Evolutionary conservation across 768 basidiomycete genomes (phyloP).

Genomic region (Podaxis sp.): DNA sequence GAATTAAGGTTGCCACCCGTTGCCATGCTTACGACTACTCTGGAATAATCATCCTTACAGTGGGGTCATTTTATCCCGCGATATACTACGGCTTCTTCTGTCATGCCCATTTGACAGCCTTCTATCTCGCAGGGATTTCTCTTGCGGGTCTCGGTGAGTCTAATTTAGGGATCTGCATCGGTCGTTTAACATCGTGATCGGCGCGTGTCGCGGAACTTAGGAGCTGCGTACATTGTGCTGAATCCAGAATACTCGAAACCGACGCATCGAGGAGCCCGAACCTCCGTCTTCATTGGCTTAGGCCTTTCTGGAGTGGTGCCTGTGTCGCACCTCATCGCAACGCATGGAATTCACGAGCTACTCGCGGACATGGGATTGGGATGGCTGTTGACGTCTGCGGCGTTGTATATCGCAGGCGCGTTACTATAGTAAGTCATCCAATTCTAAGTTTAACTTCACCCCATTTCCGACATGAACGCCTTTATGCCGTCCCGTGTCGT

Average conservation of each 20-base stretch:
- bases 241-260: conserved; percentile 77
- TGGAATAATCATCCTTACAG: conserved; percentile 76
- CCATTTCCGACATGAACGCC: conserved; percentile 6
- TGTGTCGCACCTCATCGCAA: conserved; percentile 58
- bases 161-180: conserved; percentile 23
- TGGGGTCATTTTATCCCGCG: conserved; percentile 77
- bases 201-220: conserved; percentile 34
- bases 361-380: conserved; percentile 65
- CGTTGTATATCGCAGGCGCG: conserved; percentile 77
- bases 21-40: conserved; percentile 76
- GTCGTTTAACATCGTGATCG: conserved; percentile 19
- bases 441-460: conserved; percentile 5
- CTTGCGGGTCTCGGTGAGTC: conserved; percentile 59
- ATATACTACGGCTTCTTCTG: conserved; percentile 82
- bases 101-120: conserved; percentile 47
- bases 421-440: conserved; percentile 68
- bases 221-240: conserved; percentile 73
- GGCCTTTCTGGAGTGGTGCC: conserved; percentile 74
- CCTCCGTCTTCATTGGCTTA: conserved; percentile 74
- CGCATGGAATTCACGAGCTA: conserved; percentile 57
- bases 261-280: conserved; percentile 73
- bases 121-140: conserved; percentile 55
- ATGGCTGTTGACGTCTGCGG: conserved; percentile 71
- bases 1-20: conserved; percentile 49
- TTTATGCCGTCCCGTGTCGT: not conserved